These are phyloP conservation scores for Ceriops decandra DNA, from an alignment of 345 rosid genomes.

Conservation along the genomic window DNA sequence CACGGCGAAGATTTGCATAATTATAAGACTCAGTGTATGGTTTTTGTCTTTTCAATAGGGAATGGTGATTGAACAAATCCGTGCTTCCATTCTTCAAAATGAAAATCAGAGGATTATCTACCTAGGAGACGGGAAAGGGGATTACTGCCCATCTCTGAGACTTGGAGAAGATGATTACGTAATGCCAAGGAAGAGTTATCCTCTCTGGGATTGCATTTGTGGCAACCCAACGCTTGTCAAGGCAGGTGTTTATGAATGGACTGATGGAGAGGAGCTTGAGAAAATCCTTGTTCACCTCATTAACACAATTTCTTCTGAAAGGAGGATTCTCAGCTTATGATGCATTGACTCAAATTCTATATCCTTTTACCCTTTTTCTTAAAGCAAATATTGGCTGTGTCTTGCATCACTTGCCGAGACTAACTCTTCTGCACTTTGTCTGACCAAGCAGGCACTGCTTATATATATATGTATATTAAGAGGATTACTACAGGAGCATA, in stretches of 20 bases:
- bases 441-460: too few relatives aligned
- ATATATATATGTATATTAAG: too few relatives aligned
- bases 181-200: slow-evolving; percentile 71
- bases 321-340: slow-evolving; percentile 11
- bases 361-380: background rate
- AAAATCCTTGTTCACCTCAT: slow-evolving; percentile 44
- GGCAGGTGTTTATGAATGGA: slow-evolving; percentile 73
- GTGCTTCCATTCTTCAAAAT: slow-evolving; percentile 25
- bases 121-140: slow-evolving; percentile 86
- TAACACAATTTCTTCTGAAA: slow-evolving; percentile 19
- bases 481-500: too few relatives aligned
- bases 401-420: too few relatives aligned
- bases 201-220: slow-evolving; percentile 51
- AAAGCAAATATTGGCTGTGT: too few relatives aligned
- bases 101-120: slow-evolving; percentile 45
- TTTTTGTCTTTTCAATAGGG: slow-evolving; percentile 41
- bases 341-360: slow-evolving; percentile 6
- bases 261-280: slow-evolving; percentile 53
- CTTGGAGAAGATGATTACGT: slow-evolving; percentile 53
- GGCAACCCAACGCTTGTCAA: slow-evolving; percentile 42
- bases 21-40: background rate
- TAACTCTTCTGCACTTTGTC: too few relatives aligned
- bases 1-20: background rate
- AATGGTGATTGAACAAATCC: slow-evolving; percentile 47
- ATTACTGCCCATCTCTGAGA: slow-evolving; percentile 67